Conservation (phyloP, 371 early-diverging fungal genomes). For the Massospora cicadina region DNA sequence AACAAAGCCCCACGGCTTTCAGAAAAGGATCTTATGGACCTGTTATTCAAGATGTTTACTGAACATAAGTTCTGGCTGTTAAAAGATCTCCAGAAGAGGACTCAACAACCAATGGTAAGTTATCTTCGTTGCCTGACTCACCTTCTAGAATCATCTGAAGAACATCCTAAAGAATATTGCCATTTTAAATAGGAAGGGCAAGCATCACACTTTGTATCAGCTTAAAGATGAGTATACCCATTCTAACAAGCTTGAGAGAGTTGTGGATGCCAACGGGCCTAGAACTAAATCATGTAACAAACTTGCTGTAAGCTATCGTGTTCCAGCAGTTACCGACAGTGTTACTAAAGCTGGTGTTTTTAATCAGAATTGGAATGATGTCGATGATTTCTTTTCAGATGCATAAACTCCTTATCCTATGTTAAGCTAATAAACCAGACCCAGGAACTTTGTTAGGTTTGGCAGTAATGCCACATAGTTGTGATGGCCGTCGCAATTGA, state of each 20-base stretch:
- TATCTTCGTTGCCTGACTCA: background rate
- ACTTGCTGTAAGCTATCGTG: background rate
- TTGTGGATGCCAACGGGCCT: background rate
- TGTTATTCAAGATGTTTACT: background rate
- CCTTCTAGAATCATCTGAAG: background rate
- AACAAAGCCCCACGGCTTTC: background rate
- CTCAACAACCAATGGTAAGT: background rate
- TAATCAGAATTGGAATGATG: background rate
- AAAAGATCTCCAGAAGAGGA: background rate
- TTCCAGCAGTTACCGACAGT: background rate
- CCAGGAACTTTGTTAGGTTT: too few species aligned
- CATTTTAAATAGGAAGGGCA: background rate
- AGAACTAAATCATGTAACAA: background rate
- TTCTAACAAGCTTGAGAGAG: background rate
- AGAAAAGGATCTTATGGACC: background rate
- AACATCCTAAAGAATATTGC: background rate
- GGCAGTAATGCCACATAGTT: too few species aligned
- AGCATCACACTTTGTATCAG: constrained; percentile 2
- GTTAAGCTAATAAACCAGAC: too few species aligned
- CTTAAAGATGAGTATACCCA: background rate
- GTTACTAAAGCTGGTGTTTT: background rate
- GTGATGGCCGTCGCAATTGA: too few species aligned
- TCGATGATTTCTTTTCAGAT: background rate
- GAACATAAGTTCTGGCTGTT: constrained; percentile 1
- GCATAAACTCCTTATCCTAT: too few species aligned